A percentile compares a stretch with the other conserved stretches of the same genome.
Evolutionary conservation across 1,139 yeast species (phyloP).

Genomic region (Yamadazyma taylorii): DNA sequence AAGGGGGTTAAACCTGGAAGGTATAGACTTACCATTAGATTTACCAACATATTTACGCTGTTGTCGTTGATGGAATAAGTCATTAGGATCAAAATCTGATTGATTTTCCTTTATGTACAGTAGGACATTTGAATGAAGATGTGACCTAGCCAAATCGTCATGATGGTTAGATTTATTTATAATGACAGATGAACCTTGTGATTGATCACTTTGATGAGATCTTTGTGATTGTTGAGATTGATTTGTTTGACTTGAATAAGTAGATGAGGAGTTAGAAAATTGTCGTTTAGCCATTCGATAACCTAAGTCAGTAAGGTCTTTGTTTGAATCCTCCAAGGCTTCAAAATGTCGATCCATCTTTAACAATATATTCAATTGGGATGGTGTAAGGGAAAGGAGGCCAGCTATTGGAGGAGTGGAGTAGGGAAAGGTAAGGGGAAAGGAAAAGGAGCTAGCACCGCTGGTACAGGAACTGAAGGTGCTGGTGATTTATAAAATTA

Average conservation of each 20-base stretch:
- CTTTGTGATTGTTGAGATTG: slow-evolving; percentile 16
- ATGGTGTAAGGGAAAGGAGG: too few relatives aligned
- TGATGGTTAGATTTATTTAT: slow-evolving; percentile 2
- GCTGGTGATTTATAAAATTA: too few relatives aligned
- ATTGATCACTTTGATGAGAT: slow-evolving; percentile 7
- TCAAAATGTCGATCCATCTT: slow-evolving; percentile 1
- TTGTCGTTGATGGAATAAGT: slow-evolving; percentile 38
- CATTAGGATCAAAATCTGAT: slow-evolving; percentile 32
- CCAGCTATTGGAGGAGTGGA: too few relatives aligned
- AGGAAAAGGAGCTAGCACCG: too few relatives aligned
- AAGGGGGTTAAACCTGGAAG: too few relatives aligned
- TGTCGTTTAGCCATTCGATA: background rate
- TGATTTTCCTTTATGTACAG: slow-evolving; percentile 15
- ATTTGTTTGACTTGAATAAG: slow-evolving; percentile 27
- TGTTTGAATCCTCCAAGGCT: background rate
- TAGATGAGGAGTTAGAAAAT: slow-evolving; percentile 19
- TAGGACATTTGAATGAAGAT: slow-evolving; percentile 12
- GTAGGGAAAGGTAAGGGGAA: too few relatives aligned
- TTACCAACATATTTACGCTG: slow-evolving; percentile 29
- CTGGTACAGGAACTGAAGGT: too few relatives aligned
- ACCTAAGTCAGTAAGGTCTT: background rate
- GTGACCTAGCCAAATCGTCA: slow-evolving; percentile 1
- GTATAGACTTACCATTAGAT: too few relatives aligned
- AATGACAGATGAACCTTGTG: slow-evolving; percentile 11
- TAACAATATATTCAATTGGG: too few relatives aligned